Evolutionary conservation across 2,329 filamentous ascomycete species (phyloP).

Genomic region (Penicillium janthinellum): DNA sequence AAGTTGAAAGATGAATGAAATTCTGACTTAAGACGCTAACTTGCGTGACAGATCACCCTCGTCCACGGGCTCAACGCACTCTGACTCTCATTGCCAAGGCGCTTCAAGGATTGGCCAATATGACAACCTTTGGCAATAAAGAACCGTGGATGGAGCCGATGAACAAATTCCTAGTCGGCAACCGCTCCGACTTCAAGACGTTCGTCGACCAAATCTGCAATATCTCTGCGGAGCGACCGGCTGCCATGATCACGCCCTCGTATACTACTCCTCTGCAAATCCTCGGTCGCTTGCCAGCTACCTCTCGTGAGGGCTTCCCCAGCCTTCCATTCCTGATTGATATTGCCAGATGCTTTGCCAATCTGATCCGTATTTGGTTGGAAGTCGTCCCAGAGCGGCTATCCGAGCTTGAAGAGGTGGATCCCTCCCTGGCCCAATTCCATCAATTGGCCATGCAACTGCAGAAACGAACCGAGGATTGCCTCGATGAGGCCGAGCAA

Average conservation of each 20-base stretch:
- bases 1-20: background rate
- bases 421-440: slow-evolving; percentile 44
- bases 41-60: slow-evolving; percentile 70
- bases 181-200: slow-evolving; percentile 78
- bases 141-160: slow-evolving; percentile 99
- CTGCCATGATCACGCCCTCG: slow-evolving; percentile 70
- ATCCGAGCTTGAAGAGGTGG: slow-evolving; percentile 41
- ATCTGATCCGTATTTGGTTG: slow-evolving; percentile 67
- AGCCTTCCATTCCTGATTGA: slow-evolving; percentile 93
- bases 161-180: slow-evolving; percentile 79
- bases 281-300: slow-evolving; percentile 74
- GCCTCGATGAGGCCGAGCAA: slow-evolving; percentile 49
- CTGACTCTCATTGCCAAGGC: slow-evolving; percentile 91
- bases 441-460: slow-evolving; percentile 48
- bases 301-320: slow-evolving; percentile 87
- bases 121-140: slow-evolving; percentile 89
- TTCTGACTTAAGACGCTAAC: slow-evolving; percentile 6
- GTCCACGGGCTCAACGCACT: slow-evolving; percentile 78
- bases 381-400: slow-evolving; percentile 45
- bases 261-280: slow-evolving; percentile 95
- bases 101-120: slow-evolving; percentile 84
- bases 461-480: slow-evolving; percentile 48
- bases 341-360: slow-evolving; percentile 79
- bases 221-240: slow-evolving; percentile 71
- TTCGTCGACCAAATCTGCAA: slow-evolving; percentile 87